These are phyloP conservation scores for Mycena olivaceomarginata DNA, from an alignment of 768 basidiomycete species.

Conservation along the genomic window DNA sequence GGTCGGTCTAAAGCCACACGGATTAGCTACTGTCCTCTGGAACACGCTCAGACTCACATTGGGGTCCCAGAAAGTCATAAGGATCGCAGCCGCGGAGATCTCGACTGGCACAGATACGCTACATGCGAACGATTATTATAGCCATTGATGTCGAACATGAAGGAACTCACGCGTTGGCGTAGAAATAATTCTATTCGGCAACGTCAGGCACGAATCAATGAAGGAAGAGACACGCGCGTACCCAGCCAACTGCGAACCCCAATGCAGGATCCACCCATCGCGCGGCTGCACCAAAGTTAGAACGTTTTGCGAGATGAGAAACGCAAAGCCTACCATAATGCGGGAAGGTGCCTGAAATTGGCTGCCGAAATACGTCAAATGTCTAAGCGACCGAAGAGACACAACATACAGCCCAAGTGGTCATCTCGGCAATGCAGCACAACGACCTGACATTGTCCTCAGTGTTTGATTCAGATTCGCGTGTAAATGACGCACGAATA, in stretches of 20 bases:
- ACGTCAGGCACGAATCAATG: background rate
- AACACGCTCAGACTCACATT: slow-evolving; percentile 62
- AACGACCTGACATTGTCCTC: slow-evolving; percentile 63
- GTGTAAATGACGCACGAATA: slow-evolving; percentile 68
- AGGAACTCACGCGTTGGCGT: slow-evolving; percentile 60
- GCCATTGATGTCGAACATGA: background rate
- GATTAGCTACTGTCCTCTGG: background rate
- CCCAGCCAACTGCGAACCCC: slow-evolving; percentile 76
- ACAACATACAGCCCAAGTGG: slow-evolving; percentile 71
- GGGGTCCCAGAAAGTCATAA: slow-evolving; percentile 84
- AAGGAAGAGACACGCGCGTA: slow-evolving; percentile 39
- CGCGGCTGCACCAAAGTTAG: slow-evolving; percentile 58
- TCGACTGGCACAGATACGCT: slow-evolving; percentile 85
- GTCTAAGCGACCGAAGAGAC: background rate
- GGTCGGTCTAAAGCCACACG: slow-evolving; percentile 59
- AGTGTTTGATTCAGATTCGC: background rate
- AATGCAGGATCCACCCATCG: slow-evolving; percentile 77
- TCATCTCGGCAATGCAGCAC: slow-evolving; percentile 86
- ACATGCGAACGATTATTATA: background rate
- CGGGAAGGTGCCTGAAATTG: slow-evolving; percentile 87
- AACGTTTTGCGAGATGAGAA: background rate
- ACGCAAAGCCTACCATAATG: slow-evolving; percentile 71
- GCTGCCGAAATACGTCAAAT: slow-evolving; percentile 47
- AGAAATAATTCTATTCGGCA: slow-evolving; percentile 62
- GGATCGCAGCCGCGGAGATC: slow-evolving; percentile 81